Evolutionary conservation across 768 basidiomycete species (phyloP), one percentile per base, ranked within the genome.

Genomic region (Termitomyces sp.): DNA sequence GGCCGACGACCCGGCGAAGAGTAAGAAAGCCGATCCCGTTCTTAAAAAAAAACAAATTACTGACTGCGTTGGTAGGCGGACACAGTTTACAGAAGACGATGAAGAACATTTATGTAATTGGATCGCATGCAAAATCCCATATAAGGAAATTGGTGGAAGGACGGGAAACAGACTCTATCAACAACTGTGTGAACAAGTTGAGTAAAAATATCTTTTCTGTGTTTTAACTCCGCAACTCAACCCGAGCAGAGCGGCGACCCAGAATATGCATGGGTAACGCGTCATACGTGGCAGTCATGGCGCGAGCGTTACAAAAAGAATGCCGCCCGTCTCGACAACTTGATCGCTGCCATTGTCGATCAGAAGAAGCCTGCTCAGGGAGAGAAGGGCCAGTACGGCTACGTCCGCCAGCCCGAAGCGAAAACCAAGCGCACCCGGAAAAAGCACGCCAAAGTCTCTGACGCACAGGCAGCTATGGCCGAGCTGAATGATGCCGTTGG

Each of bases 201-300:
- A 71, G 63, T 37, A 3, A 23, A 11, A 16, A 7, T 7, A 0
- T 21, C 3, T 11, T 46, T 10, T 55, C 11, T 19, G 12, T 3
- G 6, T 55, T 32, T 47, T 54, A 4, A 7, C 51, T 30, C 45
- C 46, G 9, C 16, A 12, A 35, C 42, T 34, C 19, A 54, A 25
- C 14, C 41, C 17, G 0, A 17, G 35, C 61, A 91, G 89, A 75
- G 74, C 47, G 70, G 71, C 49, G 86, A 90, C 59, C 85, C 88
- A 2, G 88, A 89, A 59, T 91, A 83, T 63, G 75, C 79, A 0
- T 92, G 90, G 90, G 91, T 91, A 19, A 77, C 75, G 25, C 84
- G 89, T 16, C 90, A 93, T 66, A 91, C 89, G 2, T 93, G 90
- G 90, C 89, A 91, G 61, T 93, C 90, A 16, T 93, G 90, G 90